Percentiles rank a stretch among this genome's conserved stretches.
These are phyloP conservation scores for Waitea zeae DNA, from an alignment of 1,284 basidiomycete genomes.

Conservation along the genomic window DNA sequence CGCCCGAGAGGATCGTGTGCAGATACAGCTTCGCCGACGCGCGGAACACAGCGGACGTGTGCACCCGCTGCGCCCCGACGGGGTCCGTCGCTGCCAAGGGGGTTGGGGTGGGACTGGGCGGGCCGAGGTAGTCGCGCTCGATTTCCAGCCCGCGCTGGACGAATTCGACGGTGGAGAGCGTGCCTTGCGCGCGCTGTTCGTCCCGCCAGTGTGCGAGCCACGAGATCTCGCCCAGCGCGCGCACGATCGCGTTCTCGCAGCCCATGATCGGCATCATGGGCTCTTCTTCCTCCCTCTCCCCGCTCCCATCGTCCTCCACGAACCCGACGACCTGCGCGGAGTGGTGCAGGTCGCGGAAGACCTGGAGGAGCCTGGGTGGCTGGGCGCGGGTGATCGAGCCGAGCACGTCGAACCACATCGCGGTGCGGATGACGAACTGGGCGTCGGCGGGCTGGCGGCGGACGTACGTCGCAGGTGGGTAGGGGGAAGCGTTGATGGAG, in stretches of 20 bases:
- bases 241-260: slow-evolving; percentile 63
- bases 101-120: slow-evolving; percentile 6
- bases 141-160: slow-evolving; percentile 34
- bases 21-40: slow-evolving; percentile 57
- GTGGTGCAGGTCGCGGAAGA: slow-evolving; percentile 39
- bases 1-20: slow-evolving; percentile 51
- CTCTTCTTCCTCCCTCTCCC: slow-evolving; percentile 17
- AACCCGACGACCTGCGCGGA: slow-evolving; percentile 20
- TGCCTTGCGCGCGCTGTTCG: slow-evolving; percentile 16
- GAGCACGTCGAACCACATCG: slow-evolving; percentile 75
- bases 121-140: slow-evolving; percentile 23
- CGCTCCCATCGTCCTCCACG: too few relatives aligned
- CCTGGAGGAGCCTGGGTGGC: slow-evolving; percentile 34
- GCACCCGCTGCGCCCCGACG: slow-evolving; percentile 24
- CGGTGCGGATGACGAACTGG: slow-evolving; percentile 61
- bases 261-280: slow-evolving; percentile 71
- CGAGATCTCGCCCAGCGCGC: slow-evolving; percentile 59
- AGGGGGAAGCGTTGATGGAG: slow-evolving; percentile 20
- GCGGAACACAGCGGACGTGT: slow-evolving; percentile 56
- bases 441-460: slow-evolving; percentile 26
- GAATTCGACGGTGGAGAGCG: slow-evolving; percentile 38
- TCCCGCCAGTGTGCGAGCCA: slow-evolving; percentile 53
- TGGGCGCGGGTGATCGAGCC: slow-evolving; percentile 49
- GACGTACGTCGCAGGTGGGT: slow-evolving; percentile 23
- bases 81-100: slow-evolving; percentile 8